Percentiles rank a stretch among this genome's conserved stretches.
Conservation (phyloP, 169 alveolate genomes). For the Plasmodium gonderi region DNA sequence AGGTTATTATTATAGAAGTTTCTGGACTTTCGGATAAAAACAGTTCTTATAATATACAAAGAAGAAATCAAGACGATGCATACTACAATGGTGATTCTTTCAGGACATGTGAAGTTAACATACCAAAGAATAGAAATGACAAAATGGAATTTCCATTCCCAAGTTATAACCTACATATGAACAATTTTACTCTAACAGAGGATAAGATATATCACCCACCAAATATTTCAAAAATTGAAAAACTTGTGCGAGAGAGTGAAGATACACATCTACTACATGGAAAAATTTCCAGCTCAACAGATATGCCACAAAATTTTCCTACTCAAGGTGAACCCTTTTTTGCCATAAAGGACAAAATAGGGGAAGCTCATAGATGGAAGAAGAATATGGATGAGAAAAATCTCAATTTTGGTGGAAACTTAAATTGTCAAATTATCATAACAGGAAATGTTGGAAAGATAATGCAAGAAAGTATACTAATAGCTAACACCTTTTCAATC, state of each 20-base stretch:
- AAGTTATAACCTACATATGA: constrained; percentile 73
- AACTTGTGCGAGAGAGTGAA: too few relatives aligned
- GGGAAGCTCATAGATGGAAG: neutral
- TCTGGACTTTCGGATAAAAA: constrained; percentile 75
- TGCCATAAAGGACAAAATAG: neutral
- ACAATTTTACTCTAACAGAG: neutral
- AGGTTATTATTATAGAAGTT: constrained; percentile 92
- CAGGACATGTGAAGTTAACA: too few relatives aligned
- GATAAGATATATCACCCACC: constrained; percentile 26
- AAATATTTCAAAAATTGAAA: too few relatives aligned
- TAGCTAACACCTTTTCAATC: constrained; percentile 92
- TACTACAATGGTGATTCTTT: too few relatives aligned
- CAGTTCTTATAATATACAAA: too few relatives aligned
- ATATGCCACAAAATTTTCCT: neutral
- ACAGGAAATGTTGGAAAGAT: constrained; percentile 95
- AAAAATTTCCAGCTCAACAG: neutral
- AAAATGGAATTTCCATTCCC: too few relatives aligned
- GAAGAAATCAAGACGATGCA: too few relatives aligned
- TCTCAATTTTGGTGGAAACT: constrained; percentile 12
- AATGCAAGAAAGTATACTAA: constrained; percentile 94
- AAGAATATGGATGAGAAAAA: neutral
- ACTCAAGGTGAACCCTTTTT: neutral
- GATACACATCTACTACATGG: too few relatives aligned
- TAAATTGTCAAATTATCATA: constrained; percentile 83
- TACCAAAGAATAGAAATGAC: too few relatives aligned